A percentile compares a stretch with the other conserved stretches of the same genome.
These are phyloP conservation scores for Alternaria conjuncta DNA, from an alignment of 2,329 filamentous ascomycete species.

Conservation along the genomic window DNA sequence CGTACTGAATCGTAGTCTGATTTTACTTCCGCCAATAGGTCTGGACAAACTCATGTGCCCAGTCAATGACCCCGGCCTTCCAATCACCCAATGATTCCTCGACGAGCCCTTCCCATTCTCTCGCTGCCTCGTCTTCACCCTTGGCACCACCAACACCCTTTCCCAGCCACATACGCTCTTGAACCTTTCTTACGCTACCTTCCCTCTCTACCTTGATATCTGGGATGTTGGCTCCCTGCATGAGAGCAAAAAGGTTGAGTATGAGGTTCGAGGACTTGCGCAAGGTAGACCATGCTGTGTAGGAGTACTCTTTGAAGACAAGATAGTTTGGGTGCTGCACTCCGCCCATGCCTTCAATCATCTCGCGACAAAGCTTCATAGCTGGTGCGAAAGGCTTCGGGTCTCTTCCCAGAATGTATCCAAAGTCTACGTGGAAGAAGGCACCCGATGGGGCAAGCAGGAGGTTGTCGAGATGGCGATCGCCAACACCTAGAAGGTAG, in stretches of 20 bases:
- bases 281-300: conserved; percentile 89
- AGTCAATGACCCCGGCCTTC: conserved; percentile 92
- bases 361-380: conserved; percentile 97
- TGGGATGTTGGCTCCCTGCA: conserved; percentile 97
- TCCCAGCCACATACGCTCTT: conserved; percentile 94
- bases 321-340: conserved; percentile 79
- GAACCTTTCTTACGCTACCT: conserved; percentile 92
- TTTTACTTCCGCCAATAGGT: conserved; percentile 70
- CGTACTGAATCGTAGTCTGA: not conserved
- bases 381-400: conserved; percentile 96
- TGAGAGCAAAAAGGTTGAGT: conserved; percentile 91
- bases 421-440: conserved; percentile 99
- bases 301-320: conserved; percentile 94
- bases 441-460: conserved; percentile 87
- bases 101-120: conserved; percentile 86
- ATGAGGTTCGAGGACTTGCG: conserved; percentile 90
- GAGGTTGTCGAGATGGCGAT: conserved; percentile 94
- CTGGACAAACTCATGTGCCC: conserved; percentile 91
- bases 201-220: conserved; percentile 92
- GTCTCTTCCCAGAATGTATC: conserved; percentile 95
- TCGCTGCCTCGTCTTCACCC: conserved; percentile 84
- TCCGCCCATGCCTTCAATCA: conserved; percentile 98
- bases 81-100: conserved; percentile 83
- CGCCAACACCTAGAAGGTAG: conserved; percentile 94
- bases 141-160: conserved; percentile 54